Conservation (phyloP, 768 basidiomycete species). For the Boletus pseudo-olivaceus region DNA sequence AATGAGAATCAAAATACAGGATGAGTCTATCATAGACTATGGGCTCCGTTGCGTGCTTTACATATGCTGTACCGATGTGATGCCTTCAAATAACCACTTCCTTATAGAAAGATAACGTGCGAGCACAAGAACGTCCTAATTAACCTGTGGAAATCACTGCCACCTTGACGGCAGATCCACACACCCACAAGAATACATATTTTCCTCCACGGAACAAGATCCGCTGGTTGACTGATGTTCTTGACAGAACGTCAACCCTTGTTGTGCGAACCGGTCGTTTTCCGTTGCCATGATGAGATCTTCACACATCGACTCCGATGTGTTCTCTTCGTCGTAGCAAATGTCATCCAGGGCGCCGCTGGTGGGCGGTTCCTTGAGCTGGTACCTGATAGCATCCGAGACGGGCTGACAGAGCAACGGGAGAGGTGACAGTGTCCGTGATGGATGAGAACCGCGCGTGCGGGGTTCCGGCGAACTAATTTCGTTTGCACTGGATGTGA, state of each 20-base stretch:
- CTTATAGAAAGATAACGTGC: slow-evolving; percentile 2
- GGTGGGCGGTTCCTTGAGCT: slow-evolving; percentile 16
- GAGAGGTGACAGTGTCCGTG: slow-evolving; percentile 24
- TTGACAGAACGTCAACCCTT: slow-evolving; percentile 13
- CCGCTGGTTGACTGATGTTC: slow-evolving; percentile 12
- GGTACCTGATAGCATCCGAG: slow-evolving; percentile 31
- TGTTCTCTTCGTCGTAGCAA: slow-evolving; percentile 11
- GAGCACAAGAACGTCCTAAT: background rate
- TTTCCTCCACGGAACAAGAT: slow-evolving; percentile 15
- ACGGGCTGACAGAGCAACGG: slow-evolving; percentile 34
- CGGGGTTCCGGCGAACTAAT: background rate
- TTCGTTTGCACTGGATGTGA: slow-evolving; percentile 23
- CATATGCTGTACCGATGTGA: slow-evolving; percentile 24
- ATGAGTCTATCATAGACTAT: slow-evolving; percentile 19
- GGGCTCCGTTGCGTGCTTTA: slow-evolving; percentile 19
- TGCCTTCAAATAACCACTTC: slow-evolving; percentile 19
- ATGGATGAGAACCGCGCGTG: background rate
- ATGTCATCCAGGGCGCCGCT: slow-evolving; percentile 1
- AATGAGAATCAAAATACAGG: slow-evolving; percentile 18
- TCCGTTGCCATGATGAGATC: slow-evolving; percentile 11
- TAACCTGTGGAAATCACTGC: slow-evolving; percentile 13
- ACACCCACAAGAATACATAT: slow-evolving; percentile 18
- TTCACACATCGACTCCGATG: slow-evolving; percentile 18
- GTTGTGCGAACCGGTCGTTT: slow-evolving; percentile 17
- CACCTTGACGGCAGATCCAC: slow-evolving; percentile 21